Evolutionary conservation across 1,284 basidiomycete species (phyloP).

Genomic region (Moesziomyces antarcticus): DNA sequence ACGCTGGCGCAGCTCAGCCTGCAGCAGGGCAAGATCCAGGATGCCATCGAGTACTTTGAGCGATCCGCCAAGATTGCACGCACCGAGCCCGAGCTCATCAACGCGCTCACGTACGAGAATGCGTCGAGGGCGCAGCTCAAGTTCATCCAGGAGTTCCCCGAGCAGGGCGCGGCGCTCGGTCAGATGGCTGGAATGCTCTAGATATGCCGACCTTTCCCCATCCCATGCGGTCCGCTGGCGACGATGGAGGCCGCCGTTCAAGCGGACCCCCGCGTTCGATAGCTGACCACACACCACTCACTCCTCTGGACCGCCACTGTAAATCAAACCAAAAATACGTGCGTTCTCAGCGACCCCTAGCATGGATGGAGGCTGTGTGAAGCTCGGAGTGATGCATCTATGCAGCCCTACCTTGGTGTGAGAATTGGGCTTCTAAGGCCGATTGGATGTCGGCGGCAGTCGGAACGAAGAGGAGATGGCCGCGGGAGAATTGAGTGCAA

Average conservation of each 20-base stretch:
- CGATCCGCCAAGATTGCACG: conserved; percentile 85
- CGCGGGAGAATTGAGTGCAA: background rate
- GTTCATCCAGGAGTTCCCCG: conserved; percentile 65
- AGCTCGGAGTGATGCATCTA: too few relatives aligned
- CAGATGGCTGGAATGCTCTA: conserved; percentile 61
- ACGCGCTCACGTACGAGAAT: conserved; percentile 87
- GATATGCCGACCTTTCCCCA: background rate
- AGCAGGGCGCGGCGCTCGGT: conserved; percentile 59
- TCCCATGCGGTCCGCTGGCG: background rate
- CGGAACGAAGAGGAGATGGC: too few relatives aligned
- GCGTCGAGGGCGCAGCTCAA: conserved; percentile 61
- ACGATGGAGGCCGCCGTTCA: too few relatives aligned
- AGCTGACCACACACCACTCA: background rate
- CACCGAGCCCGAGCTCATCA: conserved; percentile 88
- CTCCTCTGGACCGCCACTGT: background rate
- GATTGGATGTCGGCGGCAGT: background rate
- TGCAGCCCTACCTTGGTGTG: too few relatives aligned
- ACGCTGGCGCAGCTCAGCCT: conserved; percentile 92
- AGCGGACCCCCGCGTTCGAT: background rate
- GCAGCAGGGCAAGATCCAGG: conserved; percentile 89
- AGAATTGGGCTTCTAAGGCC: too few relatives aligned
- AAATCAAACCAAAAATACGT: background rate
- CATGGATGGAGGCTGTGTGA: background rate
- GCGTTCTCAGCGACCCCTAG: background rate
- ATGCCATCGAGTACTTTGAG: conserved; percentile 88